Percentiles rank a stretch among this genome's conserved stretches.
Conservation (phyloP, 2,329 filamentous ascomycete genomes). For the Teratosphaeria zuluensis region DNA sequence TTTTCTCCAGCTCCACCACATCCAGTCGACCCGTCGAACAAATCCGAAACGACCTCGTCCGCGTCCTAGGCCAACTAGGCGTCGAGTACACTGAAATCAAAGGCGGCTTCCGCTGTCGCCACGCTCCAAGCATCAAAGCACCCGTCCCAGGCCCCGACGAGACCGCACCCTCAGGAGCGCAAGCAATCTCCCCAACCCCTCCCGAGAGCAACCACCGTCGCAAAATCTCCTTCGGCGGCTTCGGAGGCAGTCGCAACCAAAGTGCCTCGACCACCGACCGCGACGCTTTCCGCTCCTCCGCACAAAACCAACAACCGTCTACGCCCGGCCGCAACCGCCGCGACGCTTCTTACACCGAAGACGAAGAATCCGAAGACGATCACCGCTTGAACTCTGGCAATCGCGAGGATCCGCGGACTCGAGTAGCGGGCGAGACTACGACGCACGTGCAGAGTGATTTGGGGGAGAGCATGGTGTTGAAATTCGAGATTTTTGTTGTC, state of each 20-base stretch:
- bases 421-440: slow-evolving; percentile 73
- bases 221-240: slow-evolving; percentile 75
- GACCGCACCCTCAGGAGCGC: slow-evolving; percentile 44
- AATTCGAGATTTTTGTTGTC: slow-evolving; percentile 95
- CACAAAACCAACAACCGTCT: slow-evolving; percentile 37
- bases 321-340: slow-evolving; percentile 7
- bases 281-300: slow-evolving; percentile 64
- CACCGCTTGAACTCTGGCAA: slow-evolving; percentile 8
- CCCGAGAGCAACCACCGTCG: slow-evolving; percentile 49
- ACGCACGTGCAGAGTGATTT: slow-evolving; percentile 88
- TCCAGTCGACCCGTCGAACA: slow-evolving; percentile 79
- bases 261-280: slow-evolving; percentile 46
- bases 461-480: slow-evolving; percentile 70
- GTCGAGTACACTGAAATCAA: slow-evolving; percentile 91
- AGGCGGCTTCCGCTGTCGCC: slow-evolving; percentile 83
- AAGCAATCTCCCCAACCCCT: slow-evolving; percentile 36
- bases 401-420: slow-evolving; percentile 27
- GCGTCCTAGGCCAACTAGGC: slow-evolving; percentile 75
- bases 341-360: slow-evolving; percentile 27
- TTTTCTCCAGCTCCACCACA: slow-evolving; percentile 95
- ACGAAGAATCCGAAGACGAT: slow-evolving; percentile 32
- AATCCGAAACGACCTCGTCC: slow-evolving; percentile 82
- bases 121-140: slow-evolving; percentile 80
- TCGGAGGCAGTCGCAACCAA: slow-evolving; percentile 41
- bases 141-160: slow-evolving; percentile 12